Conservation (phyloP, 768 basidiomycete species). For the Pholiota microspora region DNA sequence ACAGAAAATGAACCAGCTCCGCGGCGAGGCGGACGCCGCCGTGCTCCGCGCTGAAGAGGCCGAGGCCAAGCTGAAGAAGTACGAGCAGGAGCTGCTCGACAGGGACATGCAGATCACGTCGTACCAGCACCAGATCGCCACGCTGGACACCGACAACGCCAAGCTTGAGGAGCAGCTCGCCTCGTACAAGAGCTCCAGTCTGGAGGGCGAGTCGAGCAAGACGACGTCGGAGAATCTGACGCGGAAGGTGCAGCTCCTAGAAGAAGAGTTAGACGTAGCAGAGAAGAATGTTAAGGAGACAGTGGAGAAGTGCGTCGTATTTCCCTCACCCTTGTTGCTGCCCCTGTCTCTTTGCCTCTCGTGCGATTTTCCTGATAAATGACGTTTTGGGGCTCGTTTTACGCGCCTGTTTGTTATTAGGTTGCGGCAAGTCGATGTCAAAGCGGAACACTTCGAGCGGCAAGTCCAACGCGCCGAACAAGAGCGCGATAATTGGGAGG, state of each 20-base stretch:
- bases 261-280: constrained; percentile 92
- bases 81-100: constrained; percentile 69
- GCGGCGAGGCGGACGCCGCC: constrained; percentile 81
- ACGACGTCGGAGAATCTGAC: constrained; percentile 68
- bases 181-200: constrained; percentile 61
- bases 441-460: constrained; percentile 97
- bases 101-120: constrained; percentile 88
- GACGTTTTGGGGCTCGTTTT: constrained; percentile 8
- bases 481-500: constrained; percentile 92
- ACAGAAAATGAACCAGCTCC: constrained; percentile 76
- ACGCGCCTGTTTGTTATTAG: constrained; percentile 37
- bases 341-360: neutral
- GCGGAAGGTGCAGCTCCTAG: constrained; percentile 87
- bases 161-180: constrained; percentile 64
- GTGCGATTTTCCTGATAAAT: constrained; percentile 4
- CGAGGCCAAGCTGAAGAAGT: constrained; percentile 78
- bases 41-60: constrained; percentile 82
- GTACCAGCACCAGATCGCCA: constrained; percentile 64
- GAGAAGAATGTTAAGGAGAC: constrained; percentile 98
- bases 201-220: constrained; percentile 70
- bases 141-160: constrained; percentile 68
- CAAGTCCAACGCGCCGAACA: constrained; percentile 83
- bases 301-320: constrained; percentile 80
- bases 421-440: constrained; percentile 94
- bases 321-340: neutral